Evolutionary conservation across 768 basidiomycete species (phyloP), one percentile per base, ranked within the genome.

Genomic region (Termitomyces sp.): DNA sequence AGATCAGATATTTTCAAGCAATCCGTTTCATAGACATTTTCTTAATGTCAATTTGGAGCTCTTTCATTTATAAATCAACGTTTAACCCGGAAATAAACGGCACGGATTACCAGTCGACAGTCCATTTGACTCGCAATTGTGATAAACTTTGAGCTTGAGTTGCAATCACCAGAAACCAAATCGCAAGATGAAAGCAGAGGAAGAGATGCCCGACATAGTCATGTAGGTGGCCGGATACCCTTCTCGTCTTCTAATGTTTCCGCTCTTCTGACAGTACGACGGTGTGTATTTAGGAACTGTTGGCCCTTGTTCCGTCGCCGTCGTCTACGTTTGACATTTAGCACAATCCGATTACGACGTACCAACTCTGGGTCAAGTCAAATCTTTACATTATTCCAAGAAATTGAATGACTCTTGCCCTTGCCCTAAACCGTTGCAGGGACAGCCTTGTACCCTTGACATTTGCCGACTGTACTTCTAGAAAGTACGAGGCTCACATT

Each of bases 211-310:
- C 42, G 32, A 45, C 29, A 7, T 37, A 20, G 25, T 53, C 14
- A 29, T 54, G 40, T 55, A 5, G 12, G 10, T 10, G 29, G 20
- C 15, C 25, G 15, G 38, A 29, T 7, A 17, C 14, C 42, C 32
- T 15, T 45, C 31, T n/a, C 37, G 15, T 49, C 20, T 64, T 61
- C 52, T 32, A 11, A 55, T 60, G 46, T 45, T 45, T 45, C 51
- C 32, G 17, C 5, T 50, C 25, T 56, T 50, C 31, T 56, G 63
- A 58, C 51, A 61, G 56, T 59, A 56, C 36, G 63, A 59, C 60
- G 46, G 57, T 14, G 29, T 15, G 4, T 50, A 29, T 42, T 54
- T 47, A 15, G 29, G 31, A 36, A 12, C 31, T 25, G 42, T 49
- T 38, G 10, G 56, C 36, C 56, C 60, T 64, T 61, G 60, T 59